Evolutionary conservation across 1,139 yeast genomes (phyloP).

Genomic region (Yamadazyma epiphylla): DNA sequence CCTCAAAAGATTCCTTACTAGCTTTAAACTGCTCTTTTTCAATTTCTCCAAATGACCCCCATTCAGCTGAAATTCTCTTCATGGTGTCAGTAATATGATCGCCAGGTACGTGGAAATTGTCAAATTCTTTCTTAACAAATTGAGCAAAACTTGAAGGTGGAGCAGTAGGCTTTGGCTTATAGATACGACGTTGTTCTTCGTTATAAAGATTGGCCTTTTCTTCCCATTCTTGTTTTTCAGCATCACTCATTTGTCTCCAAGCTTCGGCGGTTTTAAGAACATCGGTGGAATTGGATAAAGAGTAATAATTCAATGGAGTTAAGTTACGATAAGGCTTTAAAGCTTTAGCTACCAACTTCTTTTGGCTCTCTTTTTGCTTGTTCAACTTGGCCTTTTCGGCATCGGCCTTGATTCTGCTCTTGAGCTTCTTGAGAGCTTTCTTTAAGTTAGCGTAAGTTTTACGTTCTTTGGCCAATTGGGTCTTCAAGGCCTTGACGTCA

Average conservation of each 20-base stretch:
- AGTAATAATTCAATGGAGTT: conserved; percentile 25
- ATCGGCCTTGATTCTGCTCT: too few species aligned
- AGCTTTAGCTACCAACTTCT: conserved; percentile 21
- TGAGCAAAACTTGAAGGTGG: conserved; percentile 29
- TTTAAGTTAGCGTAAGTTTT: conserved; percentile 16
- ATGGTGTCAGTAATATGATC: conserved; percentile 18
- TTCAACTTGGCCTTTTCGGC: conserved; percentile 10
- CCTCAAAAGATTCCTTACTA: conserved; percentile 15
- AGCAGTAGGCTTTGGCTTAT: conserved; percentile 32
- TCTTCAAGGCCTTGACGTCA: conserved; percentile 8
- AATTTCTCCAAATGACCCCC: conserved; percentile 25
- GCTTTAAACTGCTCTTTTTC: conserved; percentile 30
- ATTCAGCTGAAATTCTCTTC: conserved; percentile 23
- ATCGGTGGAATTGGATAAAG: conserved; percentile 16
- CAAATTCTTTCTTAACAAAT: conserved; percentile 28
- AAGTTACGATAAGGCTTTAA: conserved; percentile 24
- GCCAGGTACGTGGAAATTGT: conserved; percentile 23
- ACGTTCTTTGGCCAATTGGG: conserved; percentile 22
- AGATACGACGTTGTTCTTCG: conserved; percentile 20
- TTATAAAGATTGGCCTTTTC: conserved; percentile 26
- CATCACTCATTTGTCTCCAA: conserved; percentile 14
- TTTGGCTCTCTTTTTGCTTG: conserved; percentile 11
- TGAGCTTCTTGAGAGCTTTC: conserved; percentile 14
- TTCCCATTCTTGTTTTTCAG: conserved; percentile 23
- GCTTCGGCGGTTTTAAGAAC: conserved; percentile 5